Evolutionary conservation across 345 rosid species (phyloP), one percentile per base, ranked within the genome.

Genomic region (Anastatica hierochuntica): DNA sequence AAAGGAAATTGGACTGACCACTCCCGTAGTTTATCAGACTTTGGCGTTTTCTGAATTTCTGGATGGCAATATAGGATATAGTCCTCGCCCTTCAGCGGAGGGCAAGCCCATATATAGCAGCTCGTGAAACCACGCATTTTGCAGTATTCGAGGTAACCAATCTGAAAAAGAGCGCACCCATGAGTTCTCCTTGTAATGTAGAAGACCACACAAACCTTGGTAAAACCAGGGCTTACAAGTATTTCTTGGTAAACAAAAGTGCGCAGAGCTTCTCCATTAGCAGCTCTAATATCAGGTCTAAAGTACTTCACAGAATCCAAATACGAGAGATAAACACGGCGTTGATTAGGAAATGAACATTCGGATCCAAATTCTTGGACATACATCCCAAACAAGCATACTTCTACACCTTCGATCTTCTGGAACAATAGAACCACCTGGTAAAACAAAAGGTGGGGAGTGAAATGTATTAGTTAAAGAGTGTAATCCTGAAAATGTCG

Each of bases 91-190:
- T 94, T 94, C 14, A 94, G 59, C 0, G 99, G 99, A 16, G 99
- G 99, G 74, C 99, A 94, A 35, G 97, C 99, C 99, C 99, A 94
- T 60, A 94, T 88, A 67, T 94, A 94, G 77, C 99, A 94, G 77
- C 97, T 94, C 6, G 99, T 85, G 77, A 94, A 94, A 45, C 99
- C 99, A 60, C 99, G 84, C 58, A 77, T 70, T 84, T 88, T 94
- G 81, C 99, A 94, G 72, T 88, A 88, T 61, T 94, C 99, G 52
- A 94, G 94, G 74, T 94, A 94, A 14, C 99, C 99, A 49, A 83
- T 94, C 99, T 94, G 71, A 63, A 55, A 27, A 42, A 14, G 35
- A 62, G 12, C n/a, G n/a, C n/a, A 40, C 43, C 30, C 11, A 53
- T 38, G 47, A 19, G 24, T 44, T 23, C 44, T 39, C 39, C 50